Evolutionary conservation across 192 early-diverging fungal species (phyloP).

Genomic region (Backusella luteola): DNA sequence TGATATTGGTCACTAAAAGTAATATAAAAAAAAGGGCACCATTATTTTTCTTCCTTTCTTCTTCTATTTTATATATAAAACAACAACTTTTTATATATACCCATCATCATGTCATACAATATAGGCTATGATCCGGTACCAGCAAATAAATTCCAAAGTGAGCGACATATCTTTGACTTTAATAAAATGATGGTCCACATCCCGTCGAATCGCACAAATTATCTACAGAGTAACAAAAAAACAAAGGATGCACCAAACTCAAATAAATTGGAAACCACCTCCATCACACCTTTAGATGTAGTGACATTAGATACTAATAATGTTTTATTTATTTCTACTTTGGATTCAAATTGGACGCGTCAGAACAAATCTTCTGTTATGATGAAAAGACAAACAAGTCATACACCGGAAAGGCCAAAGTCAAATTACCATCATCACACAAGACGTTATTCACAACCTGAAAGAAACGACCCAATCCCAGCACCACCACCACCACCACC

Average conservation of each 20-base stretch:
- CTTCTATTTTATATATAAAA: neutral
- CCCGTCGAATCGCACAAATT: neutral
- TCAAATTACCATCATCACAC: neutral
- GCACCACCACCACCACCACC: neutral
- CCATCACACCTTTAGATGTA: neutral
- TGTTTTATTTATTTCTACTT: neutral
- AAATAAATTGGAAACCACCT: constrained; percentile 2
- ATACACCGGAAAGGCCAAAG: neutral
- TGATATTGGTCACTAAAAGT: neutral
- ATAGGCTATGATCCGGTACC: neutral
- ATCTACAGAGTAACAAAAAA: neutral
- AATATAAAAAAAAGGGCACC: neutral
- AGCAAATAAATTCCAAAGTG: neutral
- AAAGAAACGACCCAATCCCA: neutral
- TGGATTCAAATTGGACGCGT: neutral
- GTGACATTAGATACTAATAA: neutral
- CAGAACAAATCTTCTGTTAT: neutral
- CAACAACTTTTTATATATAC: neutral
- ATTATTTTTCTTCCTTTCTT: neutral
- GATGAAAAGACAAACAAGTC: constrained; percentile 5
- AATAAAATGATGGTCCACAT: neutral
- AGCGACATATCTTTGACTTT: constrained; percentile 4
- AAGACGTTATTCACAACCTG: neutral
- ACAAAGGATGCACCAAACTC: neutral
- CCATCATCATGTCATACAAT: neutral